phyloP scores from a whole-genome alignment of 1,284 basidiomycete species.

The Ustilago esculenta region DNA sequence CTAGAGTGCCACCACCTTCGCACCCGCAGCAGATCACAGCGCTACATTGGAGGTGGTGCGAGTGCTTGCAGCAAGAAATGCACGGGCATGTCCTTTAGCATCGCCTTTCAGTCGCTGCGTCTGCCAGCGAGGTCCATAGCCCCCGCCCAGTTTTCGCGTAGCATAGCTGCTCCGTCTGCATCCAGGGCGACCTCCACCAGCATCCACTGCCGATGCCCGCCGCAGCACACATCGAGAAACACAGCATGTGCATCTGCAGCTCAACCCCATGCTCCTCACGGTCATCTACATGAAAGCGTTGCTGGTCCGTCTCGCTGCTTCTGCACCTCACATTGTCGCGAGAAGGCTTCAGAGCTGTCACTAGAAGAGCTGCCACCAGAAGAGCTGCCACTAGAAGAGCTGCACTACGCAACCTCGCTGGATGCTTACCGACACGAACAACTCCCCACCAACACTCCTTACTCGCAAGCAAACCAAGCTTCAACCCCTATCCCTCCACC shows the following conservation, averaged over 20 bases:
- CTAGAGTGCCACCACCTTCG: not conserved
- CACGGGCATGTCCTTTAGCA: slow-evolving; percentile 38
- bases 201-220: not conserved
- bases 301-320: slow-evolving; percentile 48
- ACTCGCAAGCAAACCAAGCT: slow-evolving; percentile 12
- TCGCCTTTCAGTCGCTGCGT: slow-evolving; percentile 35
- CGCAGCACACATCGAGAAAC: not conserved
- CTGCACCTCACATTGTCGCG: slow-evolving; percentile 10
- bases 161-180: not conserved
- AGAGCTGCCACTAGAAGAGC: slow-evolving; percentile 29
- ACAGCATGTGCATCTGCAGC: not conserved
- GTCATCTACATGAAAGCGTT: slow-evolving; percentile 8
- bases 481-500: not conserved
- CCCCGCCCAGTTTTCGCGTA: not conserved
- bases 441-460: not conserved
- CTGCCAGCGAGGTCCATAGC: slow-evolving; percentile 21
- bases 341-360: slow-evolving; percentile 33
- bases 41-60: not conserved
- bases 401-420: slow-evolving; percentile 13
- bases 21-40: slow-evolving; percentile 1
- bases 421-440: slow-evolving; percentile 17
- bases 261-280: slow-evolving; percentile 29
- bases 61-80: slow-evolving; percentile 18
- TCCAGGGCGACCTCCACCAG: slow-evolving; percentile 11
- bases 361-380: slow-evolving; percentile 31